phyloP scores from a whole-genome alignment of 441 rosid species.

The Erysimum pusillum region DNA sequence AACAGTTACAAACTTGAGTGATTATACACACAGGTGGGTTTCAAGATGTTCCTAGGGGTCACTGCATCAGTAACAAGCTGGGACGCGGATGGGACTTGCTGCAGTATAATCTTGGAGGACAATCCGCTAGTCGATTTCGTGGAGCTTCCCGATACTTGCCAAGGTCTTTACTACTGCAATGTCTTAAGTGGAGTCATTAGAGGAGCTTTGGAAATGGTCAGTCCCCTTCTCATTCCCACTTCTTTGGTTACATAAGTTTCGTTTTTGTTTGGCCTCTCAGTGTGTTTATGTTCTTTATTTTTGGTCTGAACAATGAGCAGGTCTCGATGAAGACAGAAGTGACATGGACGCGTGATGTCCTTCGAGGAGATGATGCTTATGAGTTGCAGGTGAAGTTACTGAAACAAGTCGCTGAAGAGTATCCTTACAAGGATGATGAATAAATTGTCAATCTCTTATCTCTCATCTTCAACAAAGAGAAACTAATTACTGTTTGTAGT shows the following conservation, averaged over 20 bases:
- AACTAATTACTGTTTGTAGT: constrained; percentile 26
- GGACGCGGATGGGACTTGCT: constrained; percentile 90
- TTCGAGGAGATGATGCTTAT: constrained; percentile 85
- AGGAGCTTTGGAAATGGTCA: constrained; percentile 96
- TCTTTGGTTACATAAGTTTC: background rate
- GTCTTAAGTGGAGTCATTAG: constrained; percentile 88
- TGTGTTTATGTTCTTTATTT: background rate
- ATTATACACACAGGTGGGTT: constrained; percentile 80
- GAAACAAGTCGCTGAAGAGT: constrained; percentile 88
- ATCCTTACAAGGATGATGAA: constrained; percentile 97
- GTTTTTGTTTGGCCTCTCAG: background rate
- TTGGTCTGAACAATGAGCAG: constrained; percentile 43
- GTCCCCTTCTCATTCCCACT: constrained; percentile 18
- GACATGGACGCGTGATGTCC: constrained; percentile 83
- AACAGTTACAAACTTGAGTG: constrained; percentile 25
- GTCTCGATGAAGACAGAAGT: constrained; percentile 98
- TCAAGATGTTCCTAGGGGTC: constrained; percentile 94
- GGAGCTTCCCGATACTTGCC: constrained; percentile 90
- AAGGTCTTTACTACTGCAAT: constrained; percentile 93
- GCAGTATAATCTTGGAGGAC: constrained; percentile 83
- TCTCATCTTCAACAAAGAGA: constrained; percentile 20
- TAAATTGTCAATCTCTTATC: constrained; percentile 37
- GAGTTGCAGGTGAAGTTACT: constrained; percentile 90
- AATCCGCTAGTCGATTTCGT: constrained; percentile 92
- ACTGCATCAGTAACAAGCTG: constrained; percentile 87